Base-by-base conservation (phyloP, 1,284 basidiomycete genomes). In the Rhodotorula sp. region DNA sequence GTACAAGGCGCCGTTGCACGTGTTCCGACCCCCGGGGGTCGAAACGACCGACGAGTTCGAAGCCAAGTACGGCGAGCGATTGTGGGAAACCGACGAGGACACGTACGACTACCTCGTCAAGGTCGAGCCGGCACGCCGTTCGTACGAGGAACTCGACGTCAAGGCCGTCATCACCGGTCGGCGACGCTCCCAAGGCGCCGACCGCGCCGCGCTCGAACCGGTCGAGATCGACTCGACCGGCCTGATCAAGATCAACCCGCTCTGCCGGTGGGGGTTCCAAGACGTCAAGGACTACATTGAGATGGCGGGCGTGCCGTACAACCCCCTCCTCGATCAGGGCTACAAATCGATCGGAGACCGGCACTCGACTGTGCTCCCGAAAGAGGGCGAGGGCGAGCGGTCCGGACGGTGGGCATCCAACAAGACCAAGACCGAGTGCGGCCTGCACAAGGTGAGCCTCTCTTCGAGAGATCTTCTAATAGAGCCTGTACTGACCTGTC, bases 301-400 rank as follows among this genome's bases (percentile, higher is more conserved):
- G 67, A 85, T 87, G 73, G 88, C 98, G 82, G 84, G 87, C 47
- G 94, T 98, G 2, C 95, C 95, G 2, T 88, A 89, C 77, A 98
- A 99, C 84, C 88, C 87, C 73, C 85, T 99, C 5, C 86, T 98
- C 55, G 89, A 89, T 76, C 87, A 93, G 79, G 95, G 95, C 2
- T 99, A 98, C 85, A 90, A 89, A 78, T 93, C 91, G 78, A 88
- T 99, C 73, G 95, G 95, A 15, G 95, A 99, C 82, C 95, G 93
- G 91, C 97, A 99, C 83, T 95, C 92, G 74, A 99, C 95, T 0
- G 83, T 82, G 34, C 88, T 89, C 80, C 83, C 84, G 5, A 73
- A 71, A 23, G 89, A 94, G 77, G 85, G 85, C 2, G 87, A 85
- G 3, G 58, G 69, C 34, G 95, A 99, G 83, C 87, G 95, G 54